phyloP scores from a whole-genome alignment of 2,329 filamentous ascomycete genomes.

The Helotiales sp. region DNA sequence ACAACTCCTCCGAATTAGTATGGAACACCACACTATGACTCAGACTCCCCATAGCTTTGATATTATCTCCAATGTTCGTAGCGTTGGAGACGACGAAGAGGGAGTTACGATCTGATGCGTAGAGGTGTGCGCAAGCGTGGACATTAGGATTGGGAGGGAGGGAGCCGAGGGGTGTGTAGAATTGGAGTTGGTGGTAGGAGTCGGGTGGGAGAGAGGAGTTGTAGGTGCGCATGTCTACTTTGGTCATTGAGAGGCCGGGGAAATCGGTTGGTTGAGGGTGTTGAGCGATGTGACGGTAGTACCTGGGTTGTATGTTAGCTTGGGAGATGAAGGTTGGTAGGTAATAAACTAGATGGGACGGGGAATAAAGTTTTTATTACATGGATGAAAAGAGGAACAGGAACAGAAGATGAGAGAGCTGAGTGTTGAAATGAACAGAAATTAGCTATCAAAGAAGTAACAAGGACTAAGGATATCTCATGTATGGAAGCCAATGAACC shows the following conservation, averaged over 20 bases:
- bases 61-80: constrained; percentile 41
- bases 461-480: too few relatives aligned
- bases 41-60: constrained; percentile 46
- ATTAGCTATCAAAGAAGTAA: too few relatives aligned
- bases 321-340: too few relatives aligned
- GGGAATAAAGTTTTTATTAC: too few relatives aligned
- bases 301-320: constrained; percentile 3
- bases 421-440: too few relatives aligned
- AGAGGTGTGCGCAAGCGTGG: constrained; percentile 57
- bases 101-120: constrained; percentile 56
- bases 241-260: constrained; percentile 45
- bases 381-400: too few relatives aligned
- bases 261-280: constrained; percentile 21
- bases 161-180: constrained; percentile 46
- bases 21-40: constrained; percentile 50
- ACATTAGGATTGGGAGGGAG: constrained; percentile 48
- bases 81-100: constrained; percentile 52
- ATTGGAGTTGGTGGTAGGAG: constrained; percentile 43
- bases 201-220: constrained; percentile 35
- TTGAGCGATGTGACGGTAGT: neutral
- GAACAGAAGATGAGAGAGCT: too few relatives aligned
- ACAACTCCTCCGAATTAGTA: constrained; percentile 39
- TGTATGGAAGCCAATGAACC: too few relatives aligned
- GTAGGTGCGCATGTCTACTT: constrained; percentile 51
- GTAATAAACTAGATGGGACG: too few relatives aligned